Base-by-base conservation (phyloP, 2,329 filamentous ascomycete species). In the Fusarium aywerte region DNA sequence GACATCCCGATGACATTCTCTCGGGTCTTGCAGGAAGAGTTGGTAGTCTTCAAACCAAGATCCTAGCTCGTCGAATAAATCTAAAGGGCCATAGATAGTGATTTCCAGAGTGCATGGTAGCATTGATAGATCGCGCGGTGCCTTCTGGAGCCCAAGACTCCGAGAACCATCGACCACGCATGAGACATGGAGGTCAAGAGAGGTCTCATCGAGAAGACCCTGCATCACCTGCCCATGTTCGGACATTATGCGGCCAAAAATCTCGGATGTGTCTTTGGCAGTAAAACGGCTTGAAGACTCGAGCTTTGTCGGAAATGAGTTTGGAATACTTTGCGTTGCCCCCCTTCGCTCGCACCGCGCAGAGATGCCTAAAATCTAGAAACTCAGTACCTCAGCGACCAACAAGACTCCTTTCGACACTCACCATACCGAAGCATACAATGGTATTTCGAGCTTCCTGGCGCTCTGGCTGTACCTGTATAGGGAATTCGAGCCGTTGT, bases 11-110 rank as follows among this genome's bases (percentile, higher is more conserved):
- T 75, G 58, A 16, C 75, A 76, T 2, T 62, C 53, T 5, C 47
- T 36, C 3, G 78, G 77, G 47, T 80, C 78, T 27, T 80, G 79
- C 0, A 80, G 59, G 44, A 73, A 79, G 0, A 78, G 47, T 0
- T 76, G 70, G 18, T 75, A 70, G 0, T 75, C 61, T 10, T 79
- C 68, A 20, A 78, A 75, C 62, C 71, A 80, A 1, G 11, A 10
- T 1, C 73, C 73, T 3, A 80, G 57, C 7, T 77, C 73, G 0
- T 77, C 72, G 1, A 71, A 73, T 7, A 77, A 35, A 0, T 68
- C 64, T 0, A 43, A 2, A 1, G 76, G 74, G 0, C 78, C 78
- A 38, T 77, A 80, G 0, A 80, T 32, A 1, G 70, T 76, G 2
- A 80, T 72, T 0, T 68, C 39, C 0, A 71, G 16, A 2, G 2